Evolutionary conservation across 108 stramenopile species (phyloP).

Genomic region (Conticribra guillardii): DNA sequence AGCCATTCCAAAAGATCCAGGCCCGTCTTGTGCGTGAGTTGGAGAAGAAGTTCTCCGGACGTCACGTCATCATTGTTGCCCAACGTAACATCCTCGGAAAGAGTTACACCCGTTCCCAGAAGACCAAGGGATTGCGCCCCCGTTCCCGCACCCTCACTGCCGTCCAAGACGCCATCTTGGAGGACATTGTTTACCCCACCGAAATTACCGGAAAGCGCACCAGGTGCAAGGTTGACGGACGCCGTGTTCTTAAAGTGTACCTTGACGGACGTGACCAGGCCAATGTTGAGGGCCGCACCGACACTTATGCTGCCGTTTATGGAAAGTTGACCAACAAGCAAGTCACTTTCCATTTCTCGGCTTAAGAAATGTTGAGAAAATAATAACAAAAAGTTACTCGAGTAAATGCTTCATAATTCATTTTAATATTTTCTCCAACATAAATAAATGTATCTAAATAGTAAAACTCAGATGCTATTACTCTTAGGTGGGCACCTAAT

Average conservation of each 20-base stretch:
- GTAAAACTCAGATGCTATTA: too few relatives aligned
- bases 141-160: constrained; percentile 96
- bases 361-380: constrained; percentile 16
- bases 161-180: constrained; percentile 98
- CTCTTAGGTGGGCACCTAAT: too few relatives aligned
- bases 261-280: constrained; percentile 97
- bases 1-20: constrained; percentile 97
- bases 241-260: constrained; percentile 94
- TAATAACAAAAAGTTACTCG: constrained; percentile 9
- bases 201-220: constrained; percentile 99
- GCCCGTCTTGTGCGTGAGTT: constrained; percentile 95
- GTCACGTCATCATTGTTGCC: constrained; percentile 95
- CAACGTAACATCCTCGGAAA: constrained; percentile 99
- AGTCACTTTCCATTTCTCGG: constrained; percentile 86
- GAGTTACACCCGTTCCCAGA: constrained; percentile 86
- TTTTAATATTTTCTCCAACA: too few relatives aligned
- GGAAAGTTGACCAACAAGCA: constrained; percentile 99
- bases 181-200: constrained; percentile 99
- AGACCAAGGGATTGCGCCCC: constrained; percentile 94
- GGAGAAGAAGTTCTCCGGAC: constrained; percentile 99
- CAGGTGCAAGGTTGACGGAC: constrained; percentile 96
- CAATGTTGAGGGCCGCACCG: constrained; percentile 95
- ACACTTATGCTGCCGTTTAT: constrained; percentile 98
- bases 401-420: too few relatives aligned
- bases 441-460: too few relatives aligned